Evolutionary conservation across 2,329 filamentous ascomycete genomes (phyloP).

Genomic region (Paecilomyces niveus): DNA sequence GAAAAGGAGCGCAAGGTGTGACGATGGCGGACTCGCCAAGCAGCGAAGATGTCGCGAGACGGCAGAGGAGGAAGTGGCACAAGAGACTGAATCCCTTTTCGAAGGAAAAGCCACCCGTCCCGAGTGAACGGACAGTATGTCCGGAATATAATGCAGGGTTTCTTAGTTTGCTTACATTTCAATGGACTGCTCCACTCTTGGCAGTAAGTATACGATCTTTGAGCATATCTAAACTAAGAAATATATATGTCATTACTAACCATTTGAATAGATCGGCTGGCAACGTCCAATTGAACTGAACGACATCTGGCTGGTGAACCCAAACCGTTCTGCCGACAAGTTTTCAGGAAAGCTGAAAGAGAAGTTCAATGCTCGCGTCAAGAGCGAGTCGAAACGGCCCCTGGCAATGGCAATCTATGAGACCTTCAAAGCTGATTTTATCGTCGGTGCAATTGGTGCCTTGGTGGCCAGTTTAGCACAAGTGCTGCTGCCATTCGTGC

Average conservation of each 20-base stretch:
- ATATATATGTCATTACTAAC: conserved; percentile 3
- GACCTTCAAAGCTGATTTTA: conserved; percentile 73
- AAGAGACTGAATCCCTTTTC: background rate
- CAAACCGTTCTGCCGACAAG: conserved; percentile 60
- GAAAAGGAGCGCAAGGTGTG: background rate
- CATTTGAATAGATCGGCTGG: conserved; percentile 59
- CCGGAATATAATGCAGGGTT: conserved; percentile 64
- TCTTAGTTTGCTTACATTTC: conserved; percentile 68
- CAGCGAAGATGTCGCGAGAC: background rate
- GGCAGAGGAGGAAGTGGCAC: background rate
- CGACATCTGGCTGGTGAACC: conserved; percentile 81
- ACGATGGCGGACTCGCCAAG: background rate
- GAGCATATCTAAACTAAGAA: background rate
- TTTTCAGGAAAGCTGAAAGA: conserved; percentile 58
- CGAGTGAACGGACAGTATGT: conserved; percentile 45
- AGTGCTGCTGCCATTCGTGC: conserved; percentile 70
- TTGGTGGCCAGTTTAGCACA: conserved; percentile 61
- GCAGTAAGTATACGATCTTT: conserved; percentile 40
- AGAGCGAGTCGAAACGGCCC: conserved; percentile 62
- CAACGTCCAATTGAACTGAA: conserved; percentile 69
- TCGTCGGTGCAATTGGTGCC: conserved; percentile 69
- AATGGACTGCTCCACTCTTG: conserved; percentile 85
- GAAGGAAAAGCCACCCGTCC: conserved; percentile 41
- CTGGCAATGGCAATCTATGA: conserved; percentile 74
- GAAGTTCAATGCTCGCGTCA: conserved; percentile 60